These are phyloP conservation scores for Biancaea sappan DNA, from an alignment of 306 rosid genomes.

Conservation along the genomic window DNA sequence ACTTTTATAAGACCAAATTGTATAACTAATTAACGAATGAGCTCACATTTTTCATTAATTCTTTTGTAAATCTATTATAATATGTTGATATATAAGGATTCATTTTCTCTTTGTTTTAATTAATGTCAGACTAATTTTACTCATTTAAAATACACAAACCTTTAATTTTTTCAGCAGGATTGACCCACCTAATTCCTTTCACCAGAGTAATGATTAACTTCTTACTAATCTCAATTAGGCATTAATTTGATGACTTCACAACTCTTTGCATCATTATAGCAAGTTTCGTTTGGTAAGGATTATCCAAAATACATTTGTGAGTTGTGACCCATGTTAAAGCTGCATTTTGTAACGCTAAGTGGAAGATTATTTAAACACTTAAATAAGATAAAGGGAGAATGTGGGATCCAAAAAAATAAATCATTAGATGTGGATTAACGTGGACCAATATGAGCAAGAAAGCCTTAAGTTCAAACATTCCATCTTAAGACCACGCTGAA, in stretches of 20 bases:
- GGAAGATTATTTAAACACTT: conserved; percentile 17
- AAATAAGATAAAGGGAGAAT: not conserved
- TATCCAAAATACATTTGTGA: not conserved
- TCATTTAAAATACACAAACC: no score
- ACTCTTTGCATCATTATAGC: conserved; percentile 29
- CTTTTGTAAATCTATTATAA: no score
- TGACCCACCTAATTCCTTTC: no score
- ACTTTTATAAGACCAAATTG: no score
- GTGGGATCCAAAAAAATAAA: not conserved
- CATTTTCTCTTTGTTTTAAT: no score
- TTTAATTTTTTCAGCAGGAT: no score
- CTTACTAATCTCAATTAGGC: not conserved
- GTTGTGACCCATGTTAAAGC: not conserved
- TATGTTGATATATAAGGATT: no score
- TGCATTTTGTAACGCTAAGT: conserved; percentile 11
- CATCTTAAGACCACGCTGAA: not conserved
- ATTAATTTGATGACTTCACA: conserved; percentile 35
- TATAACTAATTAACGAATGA: no score
- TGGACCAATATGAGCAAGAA: not conserved
- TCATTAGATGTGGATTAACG: not conserved
- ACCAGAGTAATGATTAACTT: not conserved
- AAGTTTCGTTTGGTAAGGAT: conserved; percentile 4
- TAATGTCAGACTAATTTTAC: no score
- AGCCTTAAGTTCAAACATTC: not conserved
- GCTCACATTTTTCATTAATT: no score